phyloP scores from a whole-genome alignment of 2,329 filamentous ascomycete genomes.

The Sarocladium strictum region DNA sequence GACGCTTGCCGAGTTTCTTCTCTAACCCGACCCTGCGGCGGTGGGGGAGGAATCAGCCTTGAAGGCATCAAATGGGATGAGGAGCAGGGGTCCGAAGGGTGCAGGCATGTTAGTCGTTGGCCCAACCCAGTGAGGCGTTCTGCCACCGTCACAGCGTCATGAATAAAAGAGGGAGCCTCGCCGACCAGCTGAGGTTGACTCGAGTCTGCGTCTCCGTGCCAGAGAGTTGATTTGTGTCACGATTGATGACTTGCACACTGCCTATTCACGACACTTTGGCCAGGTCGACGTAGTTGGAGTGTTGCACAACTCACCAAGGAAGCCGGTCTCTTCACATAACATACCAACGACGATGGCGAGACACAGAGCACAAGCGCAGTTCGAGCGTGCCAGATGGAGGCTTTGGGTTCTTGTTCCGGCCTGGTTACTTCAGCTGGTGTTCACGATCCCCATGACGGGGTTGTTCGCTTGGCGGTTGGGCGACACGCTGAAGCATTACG shows the following conservation, averaged over 20 bases:
- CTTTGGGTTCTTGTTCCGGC: constrained; percentile 39
- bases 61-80: not conserved
- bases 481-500: constrained; percentile 36
- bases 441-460: constrained; percentile 41
- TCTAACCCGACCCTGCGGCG: not conserved
- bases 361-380: constrained; percentile 47
- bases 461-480: constrained; percentile 49
- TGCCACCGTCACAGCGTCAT: not conserved
- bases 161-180: constrained; percentile 5
- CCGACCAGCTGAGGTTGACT: constrained; percentile 7
- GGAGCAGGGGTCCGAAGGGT: not conserved
- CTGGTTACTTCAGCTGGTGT: constrained; percentile 42
- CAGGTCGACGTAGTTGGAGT: no score
- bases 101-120: not conserved
- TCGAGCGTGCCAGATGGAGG: constrained; percentile 46
- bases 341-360: constrained; percentile 24
- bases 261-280: no score
- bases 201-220: not conserved
- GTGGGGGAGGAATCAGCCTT: not conserved
- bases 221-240: not conserved
- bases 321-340: not conserved
- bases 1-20: not conserved
- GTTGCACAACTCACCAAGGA: not conserved
- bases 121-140: not conserved
- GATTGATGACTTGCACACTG: no score